Evolutionary conservation across 768 basidiomycete species (phyloP), one percentile per base, ranked within the genome.

Genomic region (Tephrocybe sp.): DNA sequence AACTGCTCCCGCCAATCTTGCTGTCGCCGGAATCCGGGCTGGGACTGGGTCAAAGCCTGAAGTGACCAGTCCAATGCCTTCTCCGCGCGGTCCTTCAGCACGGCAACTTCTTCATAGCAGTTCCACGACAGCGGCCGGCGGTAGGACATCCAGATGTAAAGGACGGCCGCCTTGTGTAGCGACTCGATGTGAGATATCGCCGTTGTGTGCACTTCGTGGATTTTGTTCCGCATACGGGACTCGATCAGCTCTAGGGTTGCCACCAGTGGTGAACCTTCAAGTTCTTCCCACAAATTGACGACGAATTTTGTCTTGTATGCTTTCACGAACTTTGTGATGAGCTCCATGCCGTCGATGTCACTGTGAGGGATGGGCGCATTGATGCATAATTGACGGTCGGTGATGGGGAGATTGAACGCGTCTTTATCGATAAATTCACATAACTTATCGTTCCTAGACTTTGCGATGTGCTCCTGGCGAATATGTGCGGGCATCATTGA

Each of bases 111-210:
- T 5, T 70, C 63, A 26, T 76, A 70, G n/a, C 87, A 74, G 3
- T 78, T 67, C 65, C 88, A 98, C 7, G 84, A 74, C 46, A 91
- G 73, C 0, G 81, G 75, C 51, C 81, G 75, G 33, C 94, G 85
- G 65, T 81, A 85, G 17, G 77, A 74, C 56, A 94, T 74, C 96
- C 96, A 99, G 43, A 93, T 72, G 68, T 98, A 98, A 18, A 88
- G 58, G 12, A 86, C 84, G 24, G 92, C 60, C 25, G 81, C 70
- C 60, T 86, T 88, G 69, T 99, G 93, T 53, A 91, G 68, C 4
- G 77, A 73, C 67, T 98, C 95, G n/a, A n/a, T n/a, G n/a, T n/a
- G n/a, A n/a, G n/a, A n/a, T n/a, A n/a, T n/a, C n/a, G n/a, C n/a
- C n/a, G n/a, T n/a, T n/a, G n/a, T n/a, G n/a, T n/a, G n/a, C 63